Base-by-base conservation (phyloP, 192 early-diverging fungal genomes). In the Umbelopsis sp. region DNA sequence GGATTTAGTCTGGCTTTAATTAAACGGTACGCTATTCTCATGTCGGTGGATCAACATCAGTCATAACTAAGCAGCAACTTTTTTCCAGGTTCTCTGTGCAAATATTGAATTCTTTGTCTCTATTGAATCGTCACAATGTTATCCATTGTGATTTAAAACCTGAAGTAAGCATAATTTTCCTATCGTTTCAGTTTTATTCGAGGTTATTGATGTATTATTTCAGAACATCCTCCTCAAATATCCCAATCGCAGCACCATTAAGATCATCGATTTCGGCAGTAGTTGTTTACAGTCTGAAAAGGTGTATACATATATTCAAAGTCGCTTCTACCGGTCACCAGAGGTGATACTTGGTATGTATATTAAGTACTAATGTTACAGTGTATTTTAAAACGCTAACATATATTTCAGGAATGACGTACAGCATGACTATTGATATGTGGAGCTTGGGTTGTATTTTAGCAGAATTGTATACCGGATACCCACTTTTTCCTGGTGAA, bases 131-230 rank as follows among this genome's bases (percentile, higher is more conserved):
- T 27, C 86, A 93, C 72, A 84, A 81, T 27, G 92, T 99, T 68
- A 92, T 99, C 21, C 97, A 99, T 66, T 98, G 96, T 70, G 97
- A 99, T 80, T 84, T 99, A 69, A 99, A 99, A 74, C 96, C 96
- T 7, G 96, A 98, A 88, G 91, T 90, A 84, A 68, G 67, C 52
- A 83, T 83, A 51, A 76, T 77, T 52, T 75, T 71, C 70, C 70
- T 15, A 58, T 51, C 13, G 0, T 23, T 9, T 41, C 3, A 53
- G 20, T 7, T 18, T 35, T 16, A 12, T 65, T 50, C 15, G 37
- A n/a, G 8, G 21, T 18, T 22, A 15, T 33, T 46, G 4, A 58
- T 33, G 2, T 70, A 12, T 45, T 20, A 25, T 22, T 65, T 27
- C 73, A 86, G 87, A 98, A 98, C 77, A 87, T 98, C 11, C 68